These are phyloP conservation scores for Penicillium subrubescens DNA, from an alignment of 495 filamentous ascomycete genomes.

Conservation along the genomic window DNA sequence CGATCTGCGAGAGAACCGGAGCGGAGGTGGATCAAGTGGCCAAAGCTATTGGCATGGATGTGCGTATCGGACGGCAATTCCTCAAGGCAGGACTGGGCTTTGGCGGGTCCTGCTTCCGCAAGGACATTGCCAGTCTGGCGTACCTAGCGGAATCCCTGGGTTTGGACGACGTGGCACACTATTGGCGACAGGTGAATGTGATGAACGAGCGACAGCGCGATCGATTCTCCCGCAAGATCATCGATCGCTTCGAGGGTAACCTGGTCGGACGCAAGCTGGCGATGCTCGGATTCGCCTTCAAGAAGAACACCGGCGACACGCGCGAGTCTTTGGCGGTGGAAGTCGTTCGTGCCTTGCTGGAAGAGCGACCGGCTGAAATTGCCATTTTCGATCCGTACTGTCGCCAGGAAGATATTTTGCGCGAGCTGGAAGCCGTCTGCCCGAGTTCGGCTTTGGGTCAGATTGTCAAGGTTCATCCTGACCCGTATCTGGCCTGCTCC, in stretches of 20 bases:
- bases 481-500: constrained; percentile 43
- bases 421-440: constrained; percentile 34
- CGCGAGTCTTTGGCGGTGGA: constrained; percentile 71
- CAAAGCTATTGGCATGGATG: constrained; percentile 68
- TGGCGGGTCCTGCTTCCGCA: constrained; percentile 82
- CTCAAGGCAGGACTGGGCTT: constrained; percentile 79
- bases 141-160: constrained; percentile 73
- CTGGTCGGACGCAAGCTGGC: constrained; percentile 72
- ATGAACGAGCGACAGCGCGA: constrained; percentile 79
- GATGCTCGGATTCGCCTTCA: constrained; percentile 78
- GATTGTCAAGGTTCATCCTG: constrained; percentile 33
- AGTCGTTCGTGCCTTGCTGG: constrained; percentile 64
- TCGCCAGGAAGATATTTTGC: constrained; percentile 46
- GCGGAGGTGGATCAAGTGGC: constrained; percentile 76
- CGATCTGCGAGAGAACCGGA: constrained; percentile 77
- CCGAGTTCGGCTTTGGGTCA: background rate
- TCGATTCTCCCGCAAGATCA: constrained; percentile 65
- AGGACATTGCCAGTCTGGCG: constrained; percentile 75
- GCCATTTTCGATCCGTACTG: constrained; percentile 77
- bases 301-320: constrained; percentile 79
- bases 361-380: constrained; percentile 64
- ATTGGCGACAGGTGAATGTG: constrained; percentile 71
- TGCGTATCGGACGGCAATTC: constrained; percentile 70
- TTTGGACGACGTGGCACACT: constrained; percentile 71
- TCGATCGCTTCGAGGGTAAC: constrained; percentile 67